Evolutionary conservation across 2,329 filamentous ascomycete genomes (phyloP).

Genomic region (Xylariaceae sp.): DNA sequence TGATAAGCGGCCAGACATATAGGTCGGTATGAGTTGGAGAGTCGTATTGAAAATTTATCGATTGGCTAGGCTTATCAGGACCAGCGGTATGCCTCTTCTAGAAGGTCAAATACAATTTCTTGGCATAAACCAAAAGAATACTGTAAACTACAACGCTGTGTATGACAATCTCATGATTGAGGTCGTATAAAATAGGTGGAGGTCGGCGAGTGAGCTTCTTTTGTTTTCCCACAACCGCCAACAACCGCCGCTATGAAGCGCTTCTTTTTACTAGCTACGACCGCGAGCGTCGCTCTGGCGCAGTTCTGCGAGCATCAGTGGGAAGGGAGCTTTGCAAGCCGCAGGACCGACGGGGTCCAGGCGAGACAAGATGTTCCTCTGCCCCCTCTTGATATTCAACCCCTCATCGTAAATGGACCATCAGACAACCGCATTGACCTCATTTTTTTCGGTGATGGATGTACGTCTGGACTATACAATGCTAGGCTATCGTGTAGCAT

Average conservation of each 20-base stretch:
- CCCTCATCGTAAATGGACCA: constrained; percentile 42
- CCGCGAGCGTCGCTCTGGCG: constrained; percentile 20
- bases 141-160: neutral
- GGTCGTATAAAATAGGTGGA: constrained; percentile 1
- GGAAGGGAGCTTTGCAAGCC: constrained; percentile 38
- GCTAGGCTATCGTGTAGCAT: neutral
- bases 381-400: constrained; percentile 41
- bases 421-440: constrained; percentile 42
- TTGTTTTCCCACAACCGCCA: neutral
- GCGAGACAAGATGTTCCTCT: constrained; percentile 31
- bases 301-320: constrained; percentile 43
- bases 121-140: constrained; percentile 20
- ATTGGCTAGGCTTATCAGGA: constrained; percentile 5
- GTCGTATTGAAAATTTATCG: neutral
- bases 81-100: constrained; percentile 14
- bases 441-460: constrained; percentile 44
- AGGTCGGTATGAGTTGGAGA: neutral
- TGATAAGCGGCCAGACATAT: neutral
- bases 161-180: neutral
- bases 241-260: constrained; percentile 25
- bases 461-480: constrained; percentile 27
- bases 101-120: constrained; percentile 14
- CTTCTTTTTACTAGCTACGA: constrained; percentile 24
- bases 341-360: constrained; percentile 31
- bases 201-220: neutral